Evolutionary conservation across 441 rosid species (phyloP).

Genomic region (Melastoma candidum): DNA sequence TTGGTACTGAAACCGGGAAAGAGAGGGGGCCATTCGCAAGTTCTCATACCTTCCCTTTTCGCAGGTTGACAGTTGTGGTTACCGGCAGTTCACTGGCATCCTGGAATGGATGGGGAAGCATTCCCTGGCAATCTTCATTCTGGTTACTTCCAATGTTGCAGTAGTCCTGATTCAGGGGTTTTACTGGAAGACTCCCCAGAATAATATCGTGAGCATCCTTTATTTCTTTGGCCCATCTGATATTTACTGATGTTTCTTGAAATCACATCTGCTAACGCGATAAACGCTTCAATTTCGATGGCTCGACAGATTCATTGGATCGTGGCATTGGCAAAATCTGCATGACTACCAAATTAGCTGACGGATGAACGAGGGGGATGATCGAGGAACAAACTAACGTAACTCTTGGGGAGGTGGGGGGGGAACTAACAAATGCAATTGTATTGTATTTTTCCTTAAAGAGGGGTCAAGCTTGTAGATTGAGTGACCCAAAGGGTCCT

Average conservation of each 20-base stretch:
- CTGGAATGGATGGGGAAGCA: slow-evolving; percentile 18
- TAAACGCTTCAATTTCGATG: not conserved
- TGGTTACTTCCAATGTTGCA: slow-evolving; percentile 12
- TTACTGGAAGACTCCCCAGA: slow-evolving; percentile 13
- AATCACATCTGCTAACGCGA: not conserved
- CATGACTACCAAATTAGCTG: not conserved
- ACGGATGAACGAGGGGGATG: too few species aligned
- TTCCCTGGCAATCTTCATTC: slow-evolving; percentile 14
- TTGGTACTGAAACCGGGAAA: not conserved
- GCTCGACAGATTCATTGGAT: slow-evolving; percentile 11
- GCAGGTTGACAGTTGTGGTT: slow-evolving; percentile 12
- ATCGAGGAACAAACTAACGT: too few species aligned
- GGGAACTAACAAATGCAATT: too few species aligned
- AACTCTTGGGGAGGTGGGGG: too few species aligned
- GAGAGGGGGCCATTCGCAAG: not conserved
- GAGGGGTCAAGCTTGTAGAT: too few species aligned
- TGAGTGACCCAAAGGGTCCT: too few species aligned
- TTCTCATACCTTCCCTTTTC: not conserved
- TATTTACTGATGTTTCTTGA: not conserved
- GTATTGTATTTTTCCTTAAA: too few species aligned
- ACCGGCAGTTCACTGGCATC: slow-evolving; percentile 7
- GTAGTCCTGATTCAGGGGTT: slow-evolving; percentile 13
- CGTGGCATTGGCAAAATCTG: not conserved
- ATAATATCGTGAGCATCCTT: slow-evolving; percentile 13
- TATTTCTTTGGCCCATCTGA: not conserved